Evolutionary conservation across 495 filamentous ascomycete species (phyloP).

Genomic region (Lophiotrema nucula): DNA sequence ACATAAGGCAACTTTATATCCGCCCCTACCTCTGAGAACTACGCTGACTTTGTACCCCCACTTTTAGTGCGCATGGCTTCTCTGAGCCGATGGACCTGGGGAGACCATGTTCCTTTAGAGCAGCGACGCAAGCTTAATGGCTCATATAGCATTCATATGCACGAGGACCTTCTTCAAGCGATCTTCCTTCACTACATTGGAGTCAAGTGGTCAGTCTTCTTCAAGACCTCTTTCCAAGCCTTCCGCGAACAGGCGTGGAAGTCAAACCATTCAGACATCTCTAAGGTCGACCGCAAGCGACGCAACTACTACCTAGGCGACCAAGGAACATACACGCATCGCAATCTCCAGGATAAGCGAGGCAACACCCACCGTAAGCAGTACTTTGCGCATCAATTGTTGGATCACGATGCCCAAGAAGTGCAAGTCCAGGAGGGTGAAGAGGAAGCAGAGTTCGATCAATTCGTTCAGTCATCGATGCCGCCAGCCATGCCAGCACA

Average conservation of each 20-base stretch:
- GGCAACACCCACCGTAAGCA: conserved; percentile 45
- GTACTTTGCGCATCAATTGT: conserved; percentile 57
- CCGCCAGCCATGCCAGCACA: background rate
- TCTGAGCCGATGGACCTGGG: conserved; percentile 63
- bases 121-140: conserved; percentile 63
- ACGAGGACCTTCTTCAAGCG: conserved; percentile 65
- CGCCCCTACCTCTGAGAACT: no score
- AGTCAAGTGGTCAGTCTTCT: conserved; percentile 57
- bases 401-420: conserved; percentile 35
- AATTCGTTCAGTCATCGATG: background rate
- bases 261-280: conserved; percentile 41
- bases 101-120: conserved; percentile 53
- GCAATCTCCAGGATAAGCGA: conserved; percentile 42
- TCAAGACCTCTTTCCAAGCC: conserved; percentile 48
- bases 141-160: conserved; percentile 61
- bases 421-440: conserved; percentile 41
- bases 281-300: conserved; percentile 47
- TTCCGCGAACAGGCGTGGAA: conserved; percentile 51
- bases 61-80: conserved; percentile 62
- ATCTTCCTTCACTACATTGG: conserved; percentile 67
- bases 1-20: no score
- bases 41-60: no score
- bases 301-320: conserved; percentile 51
- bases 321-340: conserved; percentile 2
- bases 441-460: conserved; percentile 41